These are phyloP conservation scores for Ceratobasidium sp. DNA, from an alignment of 1,284 basidiomycete species.

Conservation along the genomic window DNA sequence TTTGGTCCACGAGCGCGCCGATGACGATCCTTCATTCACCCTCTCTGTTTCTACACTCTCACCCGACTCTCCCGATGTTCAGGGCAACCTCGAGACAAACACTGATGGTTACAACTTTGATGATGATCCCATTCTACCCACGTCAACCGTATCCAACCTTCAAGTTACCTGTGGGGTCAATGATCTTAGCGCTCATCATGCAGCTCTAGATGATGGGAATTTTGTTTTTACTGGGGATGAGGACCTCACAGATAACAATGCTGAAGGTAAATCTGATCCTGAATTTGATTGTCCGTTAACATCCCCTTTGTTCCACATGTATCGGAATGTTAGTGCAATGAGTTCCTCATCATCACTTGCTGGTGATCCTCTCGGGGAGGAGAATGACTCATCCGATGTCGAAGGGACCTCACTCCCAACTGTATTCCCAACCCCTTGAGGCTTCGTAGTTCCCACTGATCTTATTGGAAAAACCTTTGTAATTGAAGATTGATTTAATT, in stretches of 20 bases:
- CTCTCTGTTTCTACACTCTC: background rate
- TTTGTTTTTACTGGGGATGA: background rate
- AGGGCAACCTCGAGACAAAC: background rate
- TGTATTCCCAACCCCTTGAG: background rate
- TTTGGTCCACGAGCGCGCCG: background rate
- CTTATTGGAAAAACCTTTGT: background rate
- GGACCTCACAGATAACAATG: background rate
- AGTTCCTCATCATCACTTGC: background rate
- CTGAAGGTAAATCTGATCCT: background rate
- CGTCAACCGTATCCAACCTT: background rate
- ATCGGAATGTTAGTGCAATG: background rate
- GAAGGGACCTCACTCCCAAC: background rate
- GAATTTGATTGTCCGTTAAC: background rate
- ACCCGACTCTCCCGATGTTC: background rate
- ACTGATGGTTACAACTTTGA: background rate
- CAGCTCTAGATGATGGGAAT: background rate
- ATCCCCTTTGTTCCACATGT: background rate
- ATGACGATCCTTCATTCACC: background rate
- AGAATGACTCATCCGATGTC: background rate
- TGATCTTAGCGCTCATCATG: background rate
- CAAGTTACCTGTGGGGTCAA: background rate
- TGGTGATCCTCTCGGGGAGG: background rate
- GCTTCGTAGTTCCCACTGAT: background rate
- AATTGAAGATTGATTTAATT: background rate
- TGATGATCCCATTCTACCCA: background rate